Evolutionary conservation across 768 basidiomycete genomes (phyloP).

Genomic region (Xanthoconium purpureum): DNA sequence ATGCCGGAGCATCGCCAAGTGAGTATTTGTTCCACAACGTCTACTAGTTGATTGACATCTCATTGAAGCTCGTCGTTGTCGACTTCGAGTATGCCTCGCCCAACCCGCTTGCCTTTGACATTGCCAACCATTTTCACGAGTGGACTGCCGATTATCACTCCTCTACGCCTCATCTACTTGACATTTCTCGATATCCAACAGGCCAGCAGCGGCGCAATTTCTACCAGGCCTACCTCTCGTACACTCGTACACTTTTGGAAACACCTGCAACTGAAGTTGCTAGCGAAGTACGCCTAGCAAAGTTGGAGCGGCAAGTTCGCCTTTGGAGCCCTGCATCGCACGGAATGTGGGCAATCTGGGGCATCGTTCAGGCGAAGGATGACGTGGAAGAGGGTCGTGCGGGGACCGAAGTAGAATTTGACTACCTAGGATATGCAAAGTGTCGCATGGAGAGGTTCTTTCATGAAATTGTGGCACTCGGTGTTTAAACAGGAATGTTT

Average conservation of each 20-base stretch:
- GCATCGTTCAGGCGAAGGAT: slow-evolving; percentile 84
- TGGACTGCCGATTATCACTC: slow-evolving; percentile 93
- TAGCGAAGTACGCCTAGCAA: slow-evolving; percentile 45
- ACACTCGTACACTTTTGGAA: slow-evolving; percentile 36
- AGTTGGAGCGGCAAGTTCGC: slow-evolving; percentile 74
- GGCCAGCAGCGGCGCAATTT: slow-evolving; percentile 73
- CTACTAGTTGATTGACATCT: slow-evolving; percentile 12
- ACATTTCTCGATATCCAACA: slow-evolving; percentile 68
- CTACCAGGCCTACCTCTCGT: slow-evolving; percentile 76
- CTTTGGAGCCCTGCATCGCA: slow-evolving; percentile 91
- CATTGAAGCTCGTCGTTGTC: slow-evolving; percentile 81
- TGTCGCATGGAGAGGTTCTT: slow-evolving; percentile 66
- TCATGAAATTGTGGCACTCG: slow-evolving; percentile 49
- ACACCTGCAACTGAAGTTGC: slow-evolving; percentile 21
- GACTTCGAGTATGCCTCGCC: slow-evolving; percentile 97
- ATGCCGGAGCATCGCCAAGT: slow-evolving; percentile 77
- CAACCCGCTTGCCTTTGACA: slow-evolving; percentile 92
- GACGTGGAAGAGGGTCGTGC: slow-evolving; percentile 51
- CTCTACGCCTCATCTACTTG: slow-evolving; percentile 62
- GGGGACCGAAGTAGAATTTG: slow-evolving; percentile 69
- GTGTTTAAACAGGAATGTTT: slow-evolving; percentile 21
- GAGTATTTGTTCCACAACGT: slow-evolving; percentile 20
- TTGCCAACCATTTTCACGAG: slow-evolving; percentile 96
- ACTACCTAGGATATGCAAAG: slow-evolving; percentile 81
- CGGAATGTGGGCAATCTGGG: slow-evolving; percentile 95